phyloP scores from a whole-genome alignment of 108 stramenopile genomes.

The Nitzschia palea region DNA sequence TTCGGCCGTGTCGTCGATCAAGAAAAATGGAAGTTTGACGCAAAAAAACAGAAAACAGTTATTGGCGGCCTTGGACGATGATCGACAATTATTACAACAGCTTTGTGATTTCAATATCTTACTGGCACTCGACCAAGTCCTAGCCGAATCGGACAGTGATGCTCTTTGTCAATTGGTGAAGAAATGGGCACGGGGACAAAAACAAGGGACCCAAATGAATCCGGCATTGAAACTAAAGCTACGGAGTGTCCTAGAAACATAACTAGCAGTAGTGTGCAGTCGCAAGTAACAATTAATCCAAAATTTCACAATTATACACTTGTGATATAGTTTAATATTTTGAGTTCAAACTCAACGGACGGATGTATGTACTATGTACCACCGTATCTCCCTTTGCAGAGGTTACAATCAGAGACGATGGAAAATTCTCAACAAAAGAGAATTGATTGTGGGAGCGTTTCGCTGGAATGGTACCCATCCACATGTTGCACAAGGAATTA shows the following conservation, averaged over 20 bases:
- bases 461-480: no score
- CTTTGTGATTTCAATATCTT: conserved; percentile 74
- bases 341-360: no score
- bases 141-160: conserved; percentile 55
- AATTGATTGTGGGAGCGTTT: no score
- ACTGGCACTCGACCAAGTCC: conserved; percentile 54
- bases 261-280: no score
- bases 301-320: no score
- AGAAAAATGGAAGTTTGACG: conserved; percentile 65
- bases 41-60: conserved; percentile 74
- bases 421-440: no score
- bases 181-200: conserved; percentile 78
- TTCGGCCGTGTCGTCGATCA: conserved; percentile 35
- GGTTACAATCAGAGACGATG: no score
- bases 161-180: conserved; percentile 57
- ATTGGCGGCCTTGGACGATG: conserved; percentile 46
- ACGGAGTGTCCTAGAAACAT: conserved; percentile 33
- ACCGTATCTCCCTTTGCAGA: no score
- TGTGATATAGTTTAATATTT: no score
- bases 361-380: no score
- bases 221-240: conserved; percentile 46
- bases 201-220: conserved; percentile 52
- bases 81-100: conserved; percentile 39
- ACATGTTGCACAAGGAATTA: no score
- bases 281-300: no score